A percentile compares a stretch with the other conserved stretches of the same genome.
Conservation (phyloP, 2,329 filamentous ascomycete genomes). For the Penicillium thymicola region DNA sequence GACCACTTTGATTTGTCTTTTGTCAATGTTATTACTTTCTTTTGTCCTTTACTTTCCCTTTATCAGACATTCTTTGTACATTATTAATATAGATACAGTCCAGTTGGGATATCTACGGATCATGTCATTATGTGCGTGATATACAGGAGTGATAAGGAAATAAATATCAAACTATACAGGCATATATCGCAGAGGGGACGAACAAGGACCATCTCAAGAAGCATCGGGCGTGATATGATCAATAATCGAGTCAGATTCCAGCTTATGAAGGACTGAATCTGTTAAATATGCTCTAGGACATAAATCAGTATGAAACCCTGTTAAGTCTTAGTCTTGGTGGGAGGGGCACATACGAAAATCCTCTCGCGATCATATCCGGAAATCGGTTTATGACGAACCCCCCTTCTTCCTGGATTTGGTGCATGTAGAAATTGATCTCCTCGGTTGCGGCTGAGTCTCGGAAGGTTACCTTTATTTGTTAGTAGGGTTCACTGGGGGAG, state of each 20-base stretch:
- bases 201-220: no score
- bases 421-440: constrained; percentile 2
- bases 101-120: neutral
- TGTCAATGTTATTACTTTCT: neutral
- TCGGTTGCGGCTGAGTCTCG: constrained; percentile 3
- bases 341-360: neutral
- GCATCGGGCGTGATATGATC: neutral
- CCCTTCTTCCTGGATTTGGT: neutral
- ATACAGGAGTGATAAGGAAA: neutral
- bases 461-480: constrained; percentile 3
- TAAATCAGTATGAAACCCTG: neutral
- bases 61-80: neutral
- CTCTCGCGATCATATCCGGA: constrained; percentile 2
- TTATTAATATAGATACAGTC: no score
- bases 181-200: neutral
- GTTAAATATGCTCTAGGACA: neutral
- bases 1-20: neutral
- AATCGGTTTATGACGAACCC: constrained; percentile 1
- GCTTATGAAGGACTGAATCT: neutral
- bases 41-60: neutral
- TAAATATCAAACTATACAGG: neutral
- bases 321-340: no score
- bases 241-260: neutral
- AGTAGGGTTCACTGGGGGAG: neutral
- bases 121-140: neutral